Evolutionary conservation across 768 basidiomycete species (phyloP).

Genomic region (Lentinula edodes): DNA sequence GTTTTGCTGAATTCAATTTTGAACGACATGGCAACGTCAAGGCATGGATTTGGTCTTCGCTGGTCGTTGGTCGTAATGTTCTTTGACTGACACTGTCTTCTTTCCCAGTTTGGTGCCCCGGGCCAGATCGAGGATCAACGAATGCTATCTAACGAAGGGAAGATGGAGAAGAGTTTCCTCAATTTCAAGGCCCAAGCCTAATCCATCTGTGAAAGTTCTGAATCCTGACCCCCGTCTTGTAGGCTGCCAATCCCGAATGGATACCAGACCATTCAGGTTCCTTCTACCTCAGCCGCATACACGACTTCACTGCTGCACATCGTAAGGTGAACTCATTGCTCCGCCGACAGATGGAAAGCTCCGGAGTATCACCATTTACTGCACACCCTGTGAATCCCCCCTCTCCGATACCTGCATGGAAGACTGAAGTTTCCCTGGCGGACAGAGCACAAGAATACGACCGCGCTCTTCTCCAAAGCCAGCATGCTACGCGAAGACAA

Average conservation of each 20-base stretch:
- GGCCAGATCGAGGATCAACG: constrained; percentile 59
- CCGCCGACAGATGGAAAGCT: constrained; percentile 11
- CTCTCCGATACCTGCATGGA: constrained; percentile 18
- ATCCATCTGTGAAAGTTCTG: background rate
- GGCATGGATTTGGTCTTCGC: constrained; percentile 27
- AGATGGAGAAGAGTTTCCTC: constrained; percentile 98
- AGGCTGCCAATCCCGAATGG: constrained; percentile 96
- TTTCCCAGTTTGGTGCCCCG: constrained; percentile 80
- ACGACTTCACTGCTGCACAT: constrained; percentile 54
- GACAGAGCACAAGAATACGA: constrained; percentile 74
- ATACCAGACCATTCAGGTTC: constrained; percentile 89
- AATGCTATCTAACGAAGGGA: constrained; percentile 85
- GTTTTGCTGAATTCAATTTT: constrained; percentile 98
- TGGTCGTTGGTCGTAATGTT: too few species aligned
- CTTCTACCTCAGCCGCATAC: constrained; percentile 82
- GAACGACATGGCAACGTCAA: constrained; percentile 90
- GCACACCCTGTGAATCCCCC: background rate
- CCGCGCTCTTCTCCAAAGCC: constrained; percentile 66
- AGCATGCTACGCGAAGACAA: constrained; percentile 45
- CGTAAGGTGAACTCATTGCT: constrained; percentile 24
- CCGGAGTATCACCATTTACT: constrained; percentile 16
- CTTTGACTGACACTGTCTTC: background rate
- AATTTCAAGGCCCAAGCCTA: constrained; percentile 68
- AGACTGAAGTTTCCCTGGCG: constrained; percentile 28
- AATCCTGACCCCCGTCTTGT: constrained; percentile 1